Evolutionary conservation across 306 rosid species (phyloP).

Genomic region (Prunus mume): DNA sequence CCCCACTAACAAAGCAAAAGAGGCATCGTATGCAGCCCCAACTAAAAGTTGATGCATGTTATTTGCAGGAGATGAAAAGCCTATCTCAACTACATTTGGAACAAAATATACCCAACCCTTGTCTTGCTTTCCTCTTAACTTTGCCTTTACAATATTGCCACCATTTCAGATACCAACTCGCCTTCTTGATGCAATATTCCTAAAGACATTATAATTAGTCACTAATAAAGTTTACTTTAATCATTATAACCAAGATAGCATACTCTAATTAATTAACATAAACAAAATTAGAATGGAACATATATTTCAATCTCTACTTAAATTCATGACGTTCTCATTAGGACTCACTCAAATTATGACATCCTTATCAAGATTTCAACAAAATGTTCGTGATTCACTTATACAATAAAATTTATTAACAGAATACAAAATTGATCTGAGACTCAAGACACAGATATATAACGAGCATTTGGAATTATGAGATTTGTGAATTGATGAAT

Average conservation of each 20-base stretch:
- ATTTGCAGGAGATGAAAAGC: constrained; percentile 4
- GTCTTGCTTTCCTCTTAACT: not conserved
- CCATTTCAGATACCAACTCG: not conserved
- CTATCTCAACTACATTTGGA: not conserved
- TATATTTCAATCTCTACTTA: not conserved
- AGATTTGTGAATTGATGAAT: constrained; percentile 6
- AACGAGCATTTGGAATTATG: not conserved
- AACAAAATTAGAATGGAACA: too few relatives aligned
- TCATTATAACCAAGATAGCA: not conserved
- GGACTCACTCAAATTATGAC: too few relatives aligned
- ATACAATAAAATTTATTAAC: too few relatives aligned
- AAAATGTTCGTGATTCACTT: too few relatives aligned
- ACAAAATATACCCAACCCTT: constrained; percentile 3
- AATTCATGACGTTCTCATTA: not conserved
- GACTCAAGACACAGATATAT: too few relatives aligned
- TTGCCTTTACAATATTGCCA: not conserved
- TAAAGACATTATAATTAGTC: not conserved
- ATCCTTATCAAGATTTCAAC: too few relatives aligned
- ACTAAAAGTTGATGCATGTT: not conserved
- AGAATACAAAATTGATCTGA: too few relatives aligned
- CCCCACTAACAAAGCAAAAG: not conserved
- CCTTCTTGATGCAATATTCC: not conserved
- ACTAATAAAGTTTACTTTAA: not conserved
- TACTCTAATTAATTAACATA: too few relatives aligned
- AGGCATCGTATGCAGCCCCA: not conserved